Conservation (phyloP, 2,329 filamentous ascomycete genomes). For the Chrysoporthe austroafricana region DNA sequence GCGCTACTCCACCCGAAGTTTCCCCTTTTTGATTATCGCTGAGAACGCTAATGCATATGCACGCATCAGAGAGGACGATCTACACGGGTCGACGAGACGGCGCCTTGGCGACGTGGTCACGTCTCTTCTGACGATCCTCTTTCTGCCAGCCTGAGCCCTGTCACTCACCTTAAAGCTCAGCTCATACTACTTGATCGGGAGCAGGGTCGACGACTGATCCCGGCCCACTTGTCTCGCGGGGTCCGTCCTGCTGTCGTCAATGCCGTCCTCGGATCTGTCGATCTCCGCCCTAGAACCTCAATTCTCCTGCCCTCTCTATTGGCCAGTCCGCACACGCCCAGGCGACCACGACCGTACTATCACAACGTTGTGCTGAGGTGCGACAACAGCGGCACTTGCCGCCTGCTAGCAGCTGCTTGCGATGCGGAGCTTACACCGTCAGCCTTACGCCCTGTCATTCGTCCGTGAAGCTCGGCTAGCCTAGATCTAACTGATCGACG, state of each 20-base stretch:
- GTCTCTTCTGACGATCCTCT: not conserved
- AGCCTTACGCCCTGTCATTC: slow-evolving; percentile 6
- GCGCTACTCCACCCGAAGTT: too few relatives aligned
- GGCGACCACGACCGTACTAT: slow-evolving; percentile 8
- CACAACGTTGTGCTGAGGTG: not conserved
- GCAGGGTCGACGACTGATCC: slow-evolving; percentile 13
- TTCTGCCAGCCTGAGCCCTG: not conserved
- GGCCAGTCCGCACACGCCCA: slow-evolving; percentile 9
- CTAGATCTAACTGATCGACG: not conserved
- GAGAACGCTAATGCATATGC: not conserved
- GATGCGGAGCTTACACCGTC: not conserved
- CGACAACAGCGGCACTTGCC: not conserved
- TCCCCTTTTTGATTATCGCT: too few relatives aligned
- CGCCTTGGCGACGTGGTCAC: slow-evolving; percentile 12
- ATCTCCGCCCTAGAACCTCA: slow-evolving; percentile 24
- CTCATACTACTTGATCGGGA: slow-evolving; percentile 23
- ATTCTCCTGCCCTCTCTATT: slow-evolving; percentile 8
- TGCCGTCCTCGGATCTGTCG: slow-evolving; percentile 24
- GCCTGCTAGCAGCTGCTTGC: not conserved
- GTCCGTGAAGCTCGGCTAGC: slow-evolving; percentile 6
- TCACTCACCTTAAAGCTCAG: slow-evolving; percentile 21
- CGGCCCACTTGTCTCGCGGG: slow-evolving; percentile 4
- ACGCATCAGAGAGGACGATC: not conserved
- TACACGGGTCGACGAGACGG: not conserved
- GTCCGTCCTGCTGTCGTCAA: slow-evolving; percentile 15